Evolutionary conservation across 805 yeast species (phyloP).

Genomic region (Myxozyma nipponensis): DNA sequence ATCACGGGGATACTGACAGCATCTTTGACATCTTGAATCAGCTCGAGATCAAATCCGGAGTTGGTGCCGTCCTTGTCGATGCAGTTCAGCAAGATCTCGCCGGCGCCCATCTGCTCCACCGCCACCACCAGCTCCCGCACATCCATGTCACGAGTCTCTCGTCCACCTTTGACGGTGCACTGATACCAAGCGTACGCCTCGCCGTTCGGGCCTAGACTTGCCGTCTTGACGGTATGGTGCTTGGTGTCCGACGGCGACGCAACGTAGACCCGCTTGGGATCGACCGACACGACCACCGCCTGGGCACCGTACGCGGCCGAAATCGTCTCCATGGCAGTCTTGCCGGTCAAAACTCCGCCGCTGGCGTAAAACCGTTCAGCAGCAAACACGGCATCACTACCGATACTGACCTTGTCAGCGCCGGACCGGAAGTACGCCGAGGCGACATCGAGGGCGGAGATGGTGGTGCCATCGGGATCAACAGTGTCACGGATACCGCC

Average conservation of each 20-base stretch:
- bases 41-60: constrained; percentile 86
- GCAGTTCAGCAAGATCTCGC: constrained; percentile 88
- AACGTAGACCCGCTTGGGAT: constrained; percentile 85
- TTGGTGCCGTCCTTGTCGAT: constrained; percentile 97
- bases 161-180: constrained; percentile 95
- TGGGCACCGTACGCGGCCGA: constrained; percentile 91
- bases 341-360: constrained; percentile 60
- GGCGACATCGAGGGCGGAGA: constrained; percentile 89
- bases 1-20: constrained; percentile 87
- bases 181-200: constrained; percentile 90
- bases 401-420: constrained; percentile 96
- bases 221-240: constrained; percentile 62
- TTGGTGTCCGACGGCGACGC: constrained; percentile 54
- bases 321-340: constrained; percentile 87
- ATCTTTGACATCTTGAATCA: constrained; percentile 69
- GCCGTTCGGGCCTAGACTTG: constrained; percentile 76
- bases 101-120: constrained; percentile 92
- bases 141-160: constrained; percentile 84
- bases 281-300: constrained; percentile 98
- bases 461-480: constrained; percentile 75
- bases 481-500: constrained; percentile 93
- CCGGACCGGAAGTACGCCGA: constrained; percentile 90
- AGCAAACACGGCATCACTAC: constrained; percentile 92
- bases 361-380: constrained; percentile 74
- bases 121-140: constrained; percentile 86